These are phyloP conservation scores for Torulaspora indica DNA, from an alignment of 805 yeast genomes.

Conservation along the genomic window DNA sequence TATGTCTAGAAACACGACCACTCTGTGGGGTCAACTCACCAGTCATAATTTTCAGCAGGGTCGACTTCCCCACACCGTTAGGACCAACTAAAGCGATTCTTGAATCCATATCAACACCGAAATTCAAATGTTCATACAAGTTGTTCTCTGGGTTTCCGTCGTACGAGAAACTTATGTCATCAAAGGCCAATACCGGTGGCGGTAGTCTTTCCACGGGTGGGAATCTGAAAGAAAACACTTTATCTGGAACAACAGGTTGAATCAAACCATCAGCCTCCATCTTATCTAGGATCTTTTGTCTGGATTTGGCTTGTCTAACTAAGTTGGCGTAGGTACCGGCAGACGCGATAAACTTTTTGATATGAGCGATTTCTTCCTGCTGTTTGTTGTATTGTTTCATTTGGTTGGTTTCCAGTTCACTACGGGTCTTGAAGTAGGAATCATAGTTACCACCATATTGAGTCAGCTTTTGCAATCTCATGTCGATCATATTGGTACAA, in stretches of 20 bases:
- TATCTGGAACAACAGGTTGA: conserved; percentile 87
- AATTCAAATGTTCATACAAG: conserved; percentile 83
- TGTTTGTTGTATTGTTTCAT: conserved; percentile 96
- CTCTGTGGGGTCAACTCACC: conserved; percentile 85
- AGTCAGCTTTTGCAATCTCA: conserved; percentile 74
- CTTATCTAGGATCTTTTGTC: conserved; percentile 98
- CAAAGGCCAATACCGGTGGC: conserved; percentile 97
- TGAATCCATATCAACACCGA: conserved; percentile 99
- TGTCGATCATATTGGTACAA: conserved; percentile 95
- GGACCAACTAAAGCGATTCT: conserved; percentile 98
- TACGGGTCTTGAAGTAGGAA: conserved; percentile 89
- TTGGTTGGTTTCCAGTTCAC: conserved; percentile 92
- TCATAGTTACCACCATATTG: conserved; percentile 98
- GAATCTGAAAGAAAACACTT: conserved; percentile 89
- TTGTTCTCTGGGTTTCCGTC: conserved; percentile 78
- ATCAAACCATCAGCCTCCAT: conserved; percentile 99
- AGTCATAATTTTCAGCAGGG: conserved; percentile 92
- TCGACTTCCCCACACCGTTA: conserved; percentile 98
- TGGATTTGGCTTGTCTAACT: conserved; percentile 97
- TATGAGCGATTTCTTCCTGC: conserved; percentile 97
- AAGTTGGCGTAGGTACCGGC: conserved; percentile 99
- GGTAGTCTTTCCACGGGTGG: conserved; percentile 95
- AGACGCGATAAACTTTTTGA: conserved; percentile 97
- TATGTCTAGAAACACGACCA: conserved; percentile 95
- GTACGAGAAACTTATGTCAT: conserved; percentile 89